Evolutionary conservation across 768 basidiomycete species (phyloP).

Genomic region (Leucogyrophana mollusca): DNA sequence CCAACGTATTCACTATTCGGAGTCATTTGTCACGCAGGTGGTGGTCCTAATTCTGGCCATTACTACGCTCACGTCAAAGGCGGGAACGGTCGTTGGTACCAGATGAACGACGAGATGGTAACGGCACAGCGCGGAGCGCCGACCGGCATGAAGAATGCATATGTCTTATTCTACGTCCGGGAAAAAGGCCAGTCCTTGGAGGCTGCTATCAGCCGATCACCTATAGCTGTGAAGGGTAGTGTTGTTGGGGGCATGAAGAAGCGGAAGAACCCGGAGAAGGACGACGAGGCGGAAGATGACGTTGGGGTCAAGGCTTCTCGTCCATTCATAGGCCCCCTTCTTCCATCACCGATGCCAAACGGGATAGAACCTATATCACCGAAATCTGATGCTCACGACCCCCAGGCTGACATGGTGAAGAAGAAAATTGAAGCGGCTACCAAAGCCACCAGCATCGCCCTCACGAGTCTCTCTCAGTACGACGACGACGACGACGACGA

Average conservation of each 20-base stretch:
- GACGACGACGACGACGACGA: slow-evolving; percentile 32
- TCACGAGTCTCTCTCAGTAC: slow-evolving; percentile 40
- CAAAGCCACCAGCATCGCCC: slow-evolving; percentile 27
- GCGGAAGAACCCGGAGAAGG: slow-evolving; percentile 50
- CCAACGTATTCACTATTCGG: slow-evolving; percentile 87
- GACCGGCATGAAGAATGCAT: slow-evolving; percentile 74
- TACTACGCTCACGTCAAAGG: slow-evolving; percentile 86
- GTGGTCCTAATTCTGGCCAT: slow-evolving; percentile 93
- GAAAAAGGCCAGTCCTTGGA: slow-evolving; percentile 75
- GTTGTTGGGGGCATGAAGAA: slow-evolving; percentile 50
- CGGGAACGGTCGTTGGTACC: slow-evolving; percentile 71
- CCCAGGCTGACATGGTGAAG: slow-evolving; percentile 51
- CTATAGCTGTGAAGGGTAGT: slow-evolving; percentile 29
- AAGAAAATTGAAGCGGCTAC: slow-evolving; percentile 49
- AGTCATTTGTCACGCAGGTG: slow-evolving; percentile 90
- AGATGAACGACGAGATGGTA: slow-evolving; percentile 92
- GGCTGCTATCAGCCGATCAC: slow-evolving; percentile 45
- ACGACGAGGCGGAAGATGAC: slow-evolving; percentile 46
- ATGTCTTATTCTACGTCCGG: slow-evolving; percentile 89
- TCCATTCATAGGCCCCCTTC: slow-evolving; percentile 65
- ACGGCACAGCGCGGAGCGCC: slow-evolving; percentile 43
- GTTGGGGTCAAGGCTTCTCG: slow-evolving; percentile 45
- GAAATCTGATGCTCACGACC: slow-evolving; percentile 32
- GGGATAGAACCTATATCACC: slow-evolving; percentile 17
- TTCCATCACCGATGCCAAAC: slow-evolving; percentile 47